Percentiles rank a stretch among this genome's conserved stretches.
These are phyloP conservation scores for Didymella segeticola DNA, from an alignment of 2,329 filamentous ascomycete species.

Conservation along the genomic window DNA sequence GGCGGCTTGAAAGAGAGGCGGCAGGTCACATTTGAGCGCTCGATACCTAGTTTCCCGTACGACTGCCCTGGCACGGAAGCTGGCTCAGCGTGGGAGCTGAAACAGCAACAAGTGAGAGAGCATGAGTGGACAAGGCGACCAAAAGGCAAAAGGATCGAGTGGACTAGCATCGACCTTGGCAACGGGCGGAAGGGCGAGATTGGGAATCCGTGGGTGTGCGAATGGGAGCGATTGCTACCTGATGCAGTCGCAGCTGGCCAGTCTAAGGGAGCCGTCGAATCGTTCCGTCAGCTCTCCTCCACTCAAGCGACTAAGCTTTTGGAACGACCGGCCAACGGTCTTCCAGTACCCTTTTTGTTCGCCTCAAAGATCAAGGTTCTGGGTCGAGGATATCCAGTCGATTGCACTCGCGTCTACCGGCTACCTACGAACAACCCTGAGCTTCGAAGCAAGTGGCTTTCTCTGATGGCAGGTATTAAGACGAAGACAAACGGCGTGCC, in stretches of 20 bases:
- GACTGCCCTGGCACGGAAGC: constrained; percentile 82
- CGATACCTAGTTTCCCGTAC: constrained; percentile 81
- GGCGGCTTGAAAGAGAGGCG: constrained; percentile 80
- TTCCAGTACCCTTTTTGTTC: constrained; percentile 49
- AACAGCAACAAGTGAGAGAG: constrained; percentile 66
- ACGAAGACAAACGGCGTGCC: constrained; percentile 5
- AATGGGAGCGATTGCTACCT: constrained; percentile 75
- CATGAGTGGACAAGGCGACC: constrained; percentile 77
- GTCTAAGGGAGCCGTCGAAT: constrained; percentile 22
- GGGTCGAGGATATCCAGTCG: constrained; percentile 71
- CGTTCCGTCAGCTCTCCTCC: constrained; percentile 32
- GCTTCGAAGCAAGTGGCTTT: constrained; percentile 75
- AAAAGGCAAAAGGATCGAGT: constrained; percentile 80
- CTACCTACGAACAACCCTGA: constrained; percentile 66
- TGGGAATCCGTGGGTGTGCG: constrained; percentile 81
- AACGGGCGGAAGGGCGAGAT: constrained; percentile 79
- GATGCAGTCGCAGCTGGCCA: constrained; percentile 7
- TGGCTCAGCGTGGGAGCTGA: constrained; percentile 78
- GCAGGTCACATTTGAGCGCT: constrained; percentile 82
- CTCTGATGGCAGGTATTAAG: constrained; percentile 50
- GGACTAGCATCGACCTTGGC: constrained; percentile 76
- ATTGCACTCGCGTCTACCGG: constrained; percentile 84
- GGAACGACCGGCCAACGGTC: constrained; percentile 1
- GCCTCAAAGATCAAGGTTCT: constrained; percentile 72
- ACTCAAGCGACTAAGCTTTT: constrained; percentile 38